Conservation (phyloP, 1,139 yeast genomes). For the Hansenula sp. region DNA sequence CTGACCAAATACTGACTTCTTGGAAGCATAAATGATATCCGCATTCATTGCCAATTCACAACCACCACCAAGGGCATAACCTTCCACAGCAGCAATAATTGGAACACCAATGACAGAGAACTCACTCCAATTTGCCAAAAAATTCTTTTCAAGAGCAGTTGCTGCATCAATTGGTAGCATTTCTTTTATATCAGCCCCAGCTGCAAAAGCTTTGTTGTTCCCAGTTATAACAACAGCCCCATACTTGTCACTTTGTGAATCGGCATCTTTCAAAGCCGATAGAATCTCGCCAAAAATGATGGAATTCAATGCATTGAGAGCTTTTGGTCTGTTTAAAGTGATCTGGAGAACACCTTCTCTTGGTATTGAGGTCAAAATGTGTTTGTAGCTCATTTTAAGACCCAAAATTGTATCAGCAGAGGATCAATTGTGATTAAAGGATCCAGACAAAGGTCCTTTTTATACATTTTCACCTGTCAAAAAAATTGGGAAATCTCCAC, state of each 20-base stretch:
- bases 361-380: conserved; percentile 36
- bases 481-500: too few species aligned
- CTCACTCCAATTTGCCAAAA: conserved; percentile 19
- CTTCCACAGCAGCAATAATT: conserved; percentile 48
- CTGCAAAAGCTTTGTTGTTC: conserved; percentile 43
- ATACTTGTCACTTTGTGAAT: conserved; percentile 30
- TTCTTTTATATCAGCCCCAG: conserved; percentile 53
- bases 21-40: conserved; percentile 47
- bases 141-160: conserved; percentile 10
- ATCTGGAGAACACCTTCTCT: conserved; percentile 41
- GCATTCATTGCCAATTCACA: conserved; percentile 51
- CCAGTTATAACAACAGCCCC: conserved; percentile 49
- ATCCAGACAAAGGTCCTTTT: too few species aligned
- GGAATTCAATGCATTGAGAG: conserved; percentile 61
- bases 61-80: conserved; percentile 52
- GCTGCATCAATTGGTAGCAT: conserved; percentile 29
- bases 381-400: conserved; percentile 27
- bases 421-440: too few species aligned
- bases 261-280: conserved; percentile 35
- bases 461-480: too few species aligned
- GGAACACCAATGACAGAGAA: conserved; percentile 36
- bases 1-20: conserved; percentile 47
- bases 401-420: background rate
- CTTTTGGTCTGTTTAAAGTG: conserved; percentile 61
- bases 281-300: conserved; percentile 40